Evolutionary conservation across 768 basidiomycete genomes (phyloP).

Genomic region (Astraeus odoratus): DNA sequence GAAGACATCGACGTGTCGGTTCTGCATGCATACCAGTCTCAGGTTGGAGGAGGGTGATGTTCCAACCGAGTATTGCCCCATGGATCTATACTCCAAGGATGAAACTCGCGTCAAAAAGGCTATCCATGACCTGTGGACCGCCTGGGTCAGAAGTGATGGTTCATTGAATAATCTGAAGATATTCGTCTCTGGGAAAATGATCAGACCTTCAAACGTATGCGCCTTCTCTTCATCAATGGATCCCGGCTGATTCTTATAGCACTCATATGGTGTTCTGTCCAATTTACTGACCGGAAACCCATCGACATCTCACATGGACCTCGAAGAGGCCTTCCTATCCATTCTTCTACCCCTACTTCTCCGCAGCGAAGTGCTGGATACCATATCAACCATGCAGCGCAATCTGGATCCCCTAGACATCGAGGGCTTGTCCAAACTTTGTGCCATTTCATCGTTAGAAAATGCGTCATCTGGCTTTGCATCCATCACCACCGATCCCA

Average conservation of each 20-base stretch:
- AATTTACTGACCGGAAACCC: constrained; percentile 10
- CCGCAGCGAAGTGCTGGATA: constrained; percentile 44
- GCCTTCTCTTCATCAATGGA: background rate
- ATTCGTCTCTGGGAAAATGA: constrained; percentile 58
- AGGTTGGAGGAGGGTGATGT: constrained; percentile 30
- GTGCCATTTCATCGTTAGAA: constrained; percentile 16
- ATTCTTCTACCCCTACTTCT: constrained; percentile 44
- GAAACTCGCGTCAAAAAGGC: constrained; percentile 55
- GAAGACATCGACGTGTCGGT: constrained; percentile 77
- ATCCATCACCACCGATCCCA: constrained; percentile 41
- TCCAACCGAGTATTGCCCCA: constrained; percentile 64
- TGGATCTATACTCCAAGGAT: constrained; percentile 83
- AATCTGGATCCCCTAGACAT: constrained; percentile 80
- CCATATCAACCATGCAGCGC: constrained; percentile 58
- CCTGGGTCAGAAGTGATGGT: constrained; percentile 63
- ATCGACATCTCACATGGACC: constrained; percentile 12
- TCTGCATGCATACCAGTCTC: constrained; percentile 79
- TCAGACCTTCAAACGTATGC: constrained; percentile 54
- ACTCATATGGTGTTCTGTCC: constrained; percentile 7
- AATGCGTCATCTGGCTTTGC: constrained; percentile 17
- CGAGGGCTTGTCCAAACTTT: constrained; percentile 59
- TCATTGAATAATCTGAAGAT: constrained; percentile 76
- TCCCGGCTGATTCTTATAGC: constrained; percentile 2
- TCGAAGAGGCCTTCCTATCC: constrained; percentile 47
- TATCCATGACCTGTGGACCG: constrained; percentile 61